phyloP scores from a whole-genome alignment of 495 filamentous ascomycete genomes.

The Stereocaulon alpinum region DNA sequence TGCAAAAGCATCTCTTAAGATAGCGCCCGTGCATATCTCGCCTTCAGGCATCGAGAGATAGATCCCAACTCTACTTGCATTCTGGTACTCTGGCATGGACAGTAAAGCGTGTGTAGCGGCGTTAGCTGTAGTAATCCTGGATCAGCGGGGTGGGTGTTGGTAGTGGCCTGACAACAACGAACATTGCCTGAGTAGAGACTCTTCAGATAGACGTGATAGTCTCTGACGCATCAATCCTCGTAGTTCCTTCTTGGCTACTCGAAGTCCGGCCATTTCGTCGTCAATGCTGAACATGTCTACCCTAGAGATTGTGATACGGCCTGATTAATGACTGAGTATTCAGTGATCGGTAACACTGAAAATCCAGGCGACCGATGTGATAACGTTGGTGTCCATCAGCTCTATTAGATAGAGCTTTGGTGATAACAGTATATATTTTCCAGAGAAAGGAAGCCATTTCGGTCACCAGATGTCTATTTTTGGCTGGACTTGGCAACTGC shows the following conservation, averaged over 20 bases:
- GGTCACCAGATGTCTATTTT: neutral
- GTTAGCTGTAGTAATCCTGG: conserved; percentile 38
- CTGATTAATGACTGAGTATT: neutral
- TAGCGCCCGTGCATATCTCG: conserved; percentile 69
- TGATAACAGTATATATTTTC: no score
- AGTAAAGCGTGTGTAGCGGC: conserved; percentile 48
- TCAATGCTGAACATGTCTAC: conserved; percentile 10
- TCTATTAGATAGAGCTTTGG: no score
- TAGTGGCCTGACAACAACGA: conserved; percentile 14
- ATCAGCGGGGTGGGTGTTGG: conserved; percentile 12
- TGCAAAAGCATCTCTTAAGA: conserved; percentile 69
- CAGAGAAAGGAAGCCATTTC: no score
- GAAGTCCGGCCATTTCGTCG: conserved; percentile 39
- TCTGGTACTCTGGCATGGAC: conserved; percentile 53
- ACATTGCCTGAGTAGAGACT: conserved; percentile 60
- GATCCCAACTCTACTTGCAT: conserved; percentile 65
- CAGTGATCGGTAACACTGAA: neutral
- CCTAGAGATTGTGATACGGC: neutral
- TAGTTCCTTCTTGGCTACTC: conserved; percentile 62
- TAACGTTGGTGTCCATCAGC: no score
- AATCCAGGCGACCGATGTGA: no score
- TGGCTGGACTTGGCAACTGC: conserved; percentile 3
- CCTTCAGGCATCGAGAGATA: conserved; percentile 86
- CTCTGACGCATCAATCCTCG: conserved; percentile 56
- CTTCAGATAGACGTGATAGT: conserved; percentile 45